Percentiles rank a stretch among this genome's conserved stretches.
Conservation (phyloP, 495 filamentous ascomycete species). For the Parachaetomium inaequale region DNA sequence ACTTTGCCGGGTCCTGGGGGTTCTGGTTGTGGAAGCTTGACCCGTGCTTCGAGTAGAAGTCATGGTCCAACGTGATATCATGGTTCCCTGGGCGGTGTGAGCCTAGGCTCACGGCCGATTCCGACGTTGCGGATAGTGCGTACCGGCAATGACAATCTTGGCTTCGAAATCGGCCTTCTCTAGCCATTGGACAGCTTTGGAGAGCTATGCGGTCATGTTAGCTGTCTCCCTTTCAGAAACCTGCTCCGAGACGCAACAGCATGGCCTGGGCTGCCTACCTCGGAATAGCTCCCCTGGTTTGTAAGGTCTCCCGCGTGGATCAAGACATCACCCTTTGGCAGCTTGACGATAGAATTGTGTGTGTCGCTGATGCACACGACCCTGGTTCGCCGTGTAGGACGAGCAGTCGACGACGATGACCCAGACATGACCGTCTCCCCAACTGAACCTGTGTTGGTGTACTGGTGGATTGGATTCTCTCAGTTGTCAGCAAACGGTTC, state of each 20-base stretch:
- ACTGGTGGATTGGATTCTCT: too few species aligned
- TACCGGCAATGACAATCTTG: constrained; percentile 83
- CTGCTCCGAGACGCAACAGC: too few species aligned
- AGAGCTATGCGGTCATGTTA: constrained; percentile 27
- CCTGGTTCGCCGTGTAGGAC: constrained; percentile 36
- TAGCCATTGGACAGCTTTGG: constrained; percentile 69
- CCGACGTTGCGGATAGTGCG: constrained; percentile 21
- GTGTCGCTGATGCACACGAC: constrained; percentile 83
- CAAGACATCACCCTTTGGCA: constrained; percentile 82
- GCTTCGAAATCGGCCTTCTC: constrained; percentile 68
- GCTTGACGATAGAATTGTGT: constrained; percentile 62
- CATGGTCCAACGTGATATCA: constrained; percentile 66
- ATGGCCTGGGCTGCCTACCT: constrained; percentile 22
- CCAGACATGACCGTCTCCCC: not conserved
- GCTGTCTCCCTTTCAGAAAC: not conserved
- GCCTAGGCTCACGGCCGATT: not conserved
- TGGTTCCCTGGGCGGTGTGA: constrained; percentile 60
- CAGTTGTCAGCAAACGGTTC: too few species aligned
- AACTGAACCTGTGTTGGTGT: too few species aligned
- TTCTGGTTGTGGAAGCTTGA: constrained; percentile 55
- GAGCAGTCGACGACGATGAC: constrained; percentile 5
- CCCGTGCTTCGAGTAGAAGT: constrained; percentile 58
- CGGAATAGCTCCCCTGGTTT: constrained; percentile 65
- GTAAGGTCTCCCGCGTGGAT: constrained; percentile 89
- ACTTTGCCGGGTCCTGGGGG: constrained; percentile 55